Base-by-base conservation (phyloP, 768 basidiomycete species). In the Cystoderma amianthinum region DNA sequence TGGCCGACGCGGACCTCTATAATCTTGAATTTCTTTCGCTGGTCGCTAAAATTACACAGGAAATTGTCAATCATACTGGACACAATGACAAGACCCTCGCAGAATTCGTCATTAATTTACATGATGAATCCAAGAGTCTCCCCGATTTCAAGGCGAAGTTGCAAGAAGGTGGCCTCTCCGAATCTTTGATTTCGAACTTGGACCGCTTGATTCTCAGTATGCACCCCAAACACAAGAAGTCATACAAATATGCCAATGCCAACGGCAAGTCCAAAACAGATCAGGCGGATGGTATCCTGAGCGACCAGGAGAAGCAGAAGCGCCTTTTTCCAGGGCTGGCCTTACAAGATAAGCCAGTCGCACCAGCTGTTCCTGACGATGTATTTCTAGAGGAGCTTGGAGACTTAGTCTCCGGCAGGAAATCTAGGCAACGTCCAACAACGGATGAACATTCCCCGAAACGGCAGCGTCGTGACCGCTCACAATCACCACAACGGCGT, bases 161-260 rank as follows among this genome's bases (percentile, higher is more conserved):
- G 34, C 71, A 73, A 41, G 81, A 84, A 45, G 69, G 76, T 45
- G 91, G 82, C 16, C 93, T 97, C 54, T 85, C 92, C 3, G 88
- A 89, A 47, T 88, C 88, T 19, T 88, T 97, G 57, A 65, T 95
- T 44, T 86, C 93, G 60, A 94, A 85, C 55, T 78, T 98, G 23
- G 95, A 99, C 66, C 86, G 96, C 15, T 78, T 98, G 39, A 90
- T 99, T 51, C 76, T 96, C 41, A 88, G 77, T 43, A 79, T 97
- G 72, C 95, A 99, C 53, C 96, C 95, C 1, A 96, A 92, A 54
- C 85, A 97, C 69, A 96, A 90, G 71, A 88, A 88, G 61, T 76
- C 76, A 58, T 62, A 65, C 32, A 65, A 69, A 20, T 56, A 61
- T 17, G 41, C 53, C 13, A 59, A 59, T 24, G 51, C 60, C 17